Base-by-base conservation (phyloP, 1,139 yeast species). In the Yamadazyma epiphylla region DNA sequence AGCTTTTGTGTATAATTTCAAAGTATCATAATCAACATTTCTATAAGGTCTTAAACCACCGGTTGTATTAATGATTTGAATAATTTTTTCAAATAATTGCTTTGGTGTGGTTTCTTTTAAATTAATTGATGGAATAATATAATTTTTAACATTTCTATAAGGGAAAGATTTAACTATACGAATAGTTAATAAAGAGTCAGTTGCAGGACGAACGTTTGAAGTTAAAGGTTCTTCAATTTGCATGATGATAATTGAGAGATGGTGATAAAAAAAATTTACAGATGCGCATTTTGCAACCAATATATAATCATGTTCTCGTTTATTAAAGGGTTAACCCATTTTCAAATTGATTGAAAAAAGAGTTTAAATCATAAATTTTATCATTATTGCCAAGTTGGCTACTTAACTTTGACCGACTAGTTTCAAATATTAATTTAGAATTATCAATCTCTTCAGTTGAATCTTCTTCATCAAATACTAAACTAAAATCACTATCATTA, bases 131-230 rank as follows among this genome's bases (percentile, higher is more conserved):
- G 73, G 77, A 33, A 88, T 60, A 7, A 94, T 76, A 42, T 83
- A 69, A 53, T 88, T 89, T 55, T 82, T 85, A 36, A 89, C 89
- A 43, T 91, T 88, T 54, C 98, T 70, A 60, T 87, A 89, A 12
- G 94, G 94, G 52, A 91, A 91, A 0, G 96, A 87, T 53, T 89
- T 89, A 51, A 91, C 75, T 17, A 91, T 76, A 31, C 99, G 74
- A 8, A 94, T 70, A 0, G 98, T 91, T 27, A 91, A 55, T 13
- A 87, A 75, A 0, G 95, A 80, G 51, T 74, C 76, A 6, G 81
- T 73, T 20, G 71, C 72, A 3, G 87, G 87, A 32, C 85, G 68
- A n/a, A 72, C 78, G 28, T 74, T 71, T 2, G 86, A 77, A 1
- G 86, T 79, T 36, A 80, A 59, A 1, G 87, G 85, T 45, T 80